phyloP scores from a whole-genome alignment of 2,329 filamentous ascomycete species.

The Neopestalotiopsis sp. region DNA sequence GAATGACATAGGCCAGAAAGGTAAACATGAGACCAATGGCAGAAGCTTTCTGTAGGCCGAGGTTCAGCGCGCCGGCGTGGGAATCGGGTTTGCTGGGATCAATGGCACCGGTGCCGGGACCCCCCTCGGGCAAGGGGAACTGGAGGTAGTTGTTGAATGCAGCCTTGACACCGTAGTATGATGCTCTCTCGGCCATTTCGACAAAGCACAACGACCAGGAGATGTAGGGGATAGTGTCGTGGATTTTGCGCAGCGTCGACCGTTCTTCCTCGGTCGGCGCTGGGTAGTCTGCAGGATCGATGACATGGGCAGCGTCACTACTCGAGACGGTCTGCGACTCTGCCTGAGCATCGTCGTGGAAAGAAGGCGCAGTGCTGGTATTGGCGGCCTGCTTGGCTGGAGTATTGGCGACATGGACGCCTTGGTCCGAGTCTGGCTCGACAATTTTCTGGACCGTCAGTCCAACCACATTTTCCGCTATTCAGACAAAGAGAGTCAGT shows the following conservation, averaged over 20 bases:
- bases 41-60: conserved; percentile 53
- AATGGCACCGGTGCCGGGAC: conserved; percentile 41
- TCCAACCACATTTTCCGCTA: conserved; percentile 27
- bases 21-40: conserved; percentile 51
- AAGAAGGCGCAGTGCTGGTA: neutral
- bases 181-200: conserved; percentile 57
- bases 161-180: conserved; percentile 56
- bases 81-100: conserved; percentile 38
- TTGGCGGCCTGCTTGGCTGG: neutral
- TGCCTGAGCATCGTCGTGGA: conserved; percentile 13
- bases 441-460: conserved; percentile 25
- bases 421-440: conserved; percentile 24
- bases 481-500: neutral
- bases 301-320: conserved; percentile 18
- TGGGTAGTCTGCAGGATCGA: conserved; percentile 36
- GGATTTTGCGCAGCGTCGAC: conserved; percentile 49
- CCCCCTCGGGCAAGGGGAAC: conserved; percentile 53
- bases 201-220: conserved; percentile 55
- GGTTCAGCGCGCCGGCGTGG: conserved; percentile 56
- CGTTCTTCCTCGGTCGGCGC: conserved; percentile 53
- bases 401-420: conserved; percentile 6
- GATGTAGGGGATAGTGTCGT: conserved; percentile 48
- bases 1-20: conserved; percentile 55
- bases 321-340: conserved; percentile 24
- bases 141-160: conserved; percentile 63